Base-by-base conservation (phyloP, 345 rosid species). In the Eucalyptus tenuipes region DNA sequence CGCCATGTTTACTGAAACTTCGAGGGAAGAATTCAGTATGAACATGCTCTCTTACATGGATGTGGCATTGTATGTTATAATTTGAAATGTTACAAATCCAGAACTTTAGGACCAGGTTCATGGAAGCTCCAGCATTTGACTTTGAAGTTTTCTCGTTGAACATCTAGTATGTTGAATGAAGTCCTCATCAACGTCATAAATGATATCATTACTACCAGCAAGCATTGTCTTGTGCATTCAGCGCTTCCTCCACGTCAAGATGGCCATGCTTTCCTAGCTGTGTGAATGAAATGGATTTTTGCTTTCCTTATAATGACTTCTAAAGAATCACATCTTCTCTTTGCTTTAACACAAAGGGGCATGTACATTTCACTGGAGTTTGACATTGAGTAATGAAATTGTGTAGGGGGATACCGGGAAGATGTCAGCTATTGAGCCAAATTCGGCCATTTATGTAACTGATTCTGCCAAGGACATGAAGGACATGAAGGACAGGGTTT, bases 341-440 rank as follows among this genome's bases (percentile, higher is more conserved):
- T 64, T 42, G 10, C 49, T 45, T 14, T 61, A 9, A 22, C 16
- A n/a, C 13, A 8, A 49, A 47, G 1, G 66, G 88, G 71, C 88
- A 52, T 66, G 42, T 45, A 29, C 42, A 18, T 87, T 9, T 85
- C 25, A 15, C 59, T 89, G n/a, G 22, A 17, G 44, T 68, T 68
- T 68, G 24, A 68, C 80, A 68, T 68, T 68, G 40, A 71, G 57
- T 86, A 49, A 85, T 48, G 88, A 48, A 90, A 89, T 40, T 64
- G 57, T 88, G 89, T 96, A 96, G 99, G 99, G 99, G 87, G 99
- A 97, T 89, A 94, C 94, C 2, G 98, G 99, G 75, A 97, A 97
- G 93, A 93, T 96, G 99, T 96, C 99, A 17, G 99, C 99, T 55
- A 96, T 97, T 92, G 98, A 97, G 93, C 96, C 99, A 86, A 96